A percentile compares a stretch with the other conserved stretches of the same genome.
Conservation (phyloP, 257 asterid species). For the Buddleja alternifolia region DNA sequence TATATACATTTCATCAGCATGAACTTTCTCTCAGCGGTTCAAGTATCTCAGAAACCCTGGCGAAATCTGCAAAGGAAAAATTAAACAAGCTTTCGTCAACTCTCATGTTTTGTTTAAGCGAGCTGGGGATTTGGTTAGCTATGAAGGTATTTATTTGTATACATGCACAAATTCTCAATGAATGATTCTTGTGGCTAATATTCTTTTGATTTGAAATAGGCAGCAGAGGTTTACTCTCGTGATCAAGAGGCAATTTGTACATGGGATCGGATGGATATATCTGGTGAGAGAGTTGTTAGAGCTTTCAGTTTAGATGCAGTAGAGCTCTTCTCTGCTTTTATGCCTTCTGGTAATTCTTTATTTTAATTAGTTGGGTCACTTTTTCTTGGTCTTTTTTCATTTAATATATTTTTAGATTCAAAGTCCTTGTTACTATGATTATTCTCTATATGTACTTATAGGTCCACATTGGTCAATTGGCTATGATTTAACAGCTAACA, state of each 20-base stretch:
- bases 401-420: not conserved
- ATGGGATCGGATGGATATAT: conserved; percentile 53
- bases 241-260: conserved; percentile 38
- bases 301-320: conserved; percentile 59
- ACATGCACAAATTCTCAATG: not conserved
- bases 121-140: conserved; percentile 81
- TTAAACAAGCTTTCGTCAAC: conserved; percentile 41
- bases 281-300: conserved; percentile 43
- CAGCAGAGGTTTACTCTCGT: conserved; percentile 59
- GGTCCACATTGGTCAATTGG: conserved; percentile 44
- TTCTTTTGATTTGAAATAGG: conserved; percentile 45
- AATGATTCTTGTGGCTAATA: not conserved
- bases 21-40: conserved; percentile 31
- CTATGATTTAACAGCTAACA: conserved; percentile 35
- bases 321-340: conserved; percentile 41
- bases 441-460: conserved; percentile 25
- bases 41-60: conserved; percentile 38
- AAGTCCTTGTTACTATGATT: not conserved
- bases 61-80: conserved; percentile 45
- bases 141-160: conserved; percentile 55
- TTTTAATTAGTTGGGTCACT: not conserved
- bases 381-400: not conserved
- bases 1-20: conserved; percentile 46
- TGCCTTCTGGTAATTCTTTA: conserved; percentile 76
- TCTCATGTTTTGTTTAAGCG: conserved; percentile 60